phyloP scores from a whole-genome alignment of 2,329 filamentous ascomycete genomes.

The Verticillium klebahnii region DNA sequence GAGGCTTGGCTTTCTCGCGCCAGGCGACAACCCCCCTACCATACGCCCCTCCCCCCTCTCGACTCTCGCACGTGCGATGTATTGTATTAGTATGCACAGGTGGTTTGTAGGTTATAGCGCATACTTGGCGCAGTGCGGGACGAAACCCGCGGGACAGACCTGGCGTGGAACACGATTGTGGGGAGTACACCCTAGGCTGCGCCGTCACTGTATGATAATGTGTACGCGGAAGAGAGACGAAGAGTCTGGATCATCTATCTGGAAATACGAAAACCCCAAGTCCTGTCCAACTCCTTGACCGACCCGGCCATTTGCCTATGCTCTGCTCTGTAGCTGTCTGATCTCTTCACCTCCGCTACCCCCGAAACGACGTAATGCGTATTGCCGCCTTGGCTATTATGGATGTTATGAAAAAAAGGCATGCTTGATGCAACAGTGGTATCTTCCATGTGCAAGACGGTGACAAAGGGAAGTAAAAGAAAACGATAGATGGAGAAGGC shows the following conservation, averaged over 20 bases:
- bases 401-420: slow-evolving; percentile 7
- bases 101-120: neutral
- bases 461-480: slow-evolving; percentile 7
- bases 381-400: neutral
- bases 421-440: slow-evolving; percentile 35
- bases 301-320: neutral
- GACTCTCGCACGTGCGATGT: neutral
- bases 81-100: neutral
- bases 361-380: neutral
- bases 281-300: neutral
- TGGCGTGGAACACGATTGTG: neutral
- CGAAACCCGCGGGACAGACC: neutral
- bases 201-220: neutral
- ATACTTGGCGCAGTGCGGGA: neutral
- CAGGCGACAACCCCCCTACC: neutral
- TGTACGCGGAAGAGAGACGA: neutral
- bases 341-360: neutral
- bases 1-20: too few species aligned
- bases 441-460: slow-evolving; percentile 30
- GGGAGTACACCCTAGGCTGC: neutral
- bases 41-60: neutral
- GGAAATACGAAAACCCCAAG: neutral
- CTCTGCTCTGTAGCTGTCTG: neutral
- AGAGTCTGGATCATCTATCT: neutral
- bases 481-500: slow-evolving; percentile 7